Base-by-base conservation (phyloP, 2,329 filamentous ascomycete genomes). In the Aspergillus nomiae region DNA sequence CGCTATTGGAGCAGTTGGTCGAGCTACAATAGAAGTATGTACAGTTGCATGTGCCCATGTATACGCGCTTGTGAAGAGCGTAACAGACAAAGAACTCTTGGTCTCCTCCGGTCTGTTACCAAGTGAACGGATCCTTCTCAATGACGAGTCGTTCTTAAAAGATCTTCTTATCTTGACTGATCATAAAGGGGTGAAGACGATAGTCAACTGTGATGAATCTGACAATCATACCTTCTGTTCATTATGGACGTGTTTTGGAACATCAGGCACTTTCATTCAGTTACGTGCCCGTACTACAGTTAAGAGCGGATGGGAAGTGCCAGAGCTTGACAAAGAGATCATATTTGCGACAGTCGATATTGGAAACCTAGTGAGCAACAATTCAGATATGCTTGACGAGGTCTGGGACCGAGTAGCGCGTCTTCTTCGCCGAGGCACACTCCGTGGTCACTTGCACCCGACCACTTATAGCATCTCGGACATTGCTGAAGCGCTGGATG, bases 201-300 rank as follows among this genome's bases (percentile, higher is more conserved):
- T 46, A 46, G 0, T 74, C 10, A 64, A 66, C 16, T 63, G 61
- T 36, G 32, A 21, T 34, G 11, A 51, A 24, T 30, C n/a, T n/a
- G 21, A 38, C 32, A 36, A 19, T 26, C 14, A 32, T 24, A 30
- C 26, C 7, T 24, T 61, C 34, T 2, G 46, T 24, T 24, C 32
- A 36, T 60, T 26, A 46, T 46, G 43, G 43, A 24, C 4, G 26
- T 46, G n/a, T 46, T 24, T 46, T 21, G 43, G 43, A 46, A 12
- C 43, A 21, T 46, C 45, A 19, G 76, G 76, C 1, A 69, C 64
- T 26, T 71, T 78, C 34, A 63, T 79, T 16, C 73, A 77, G 28
- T 61, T 78, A 54, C 66, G 28, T 5, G 4, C 14, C 3, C 9
- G n/a, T 26, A 26, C 14, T 2, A 7, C 43, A 12, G 9, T 14